Base-by-base conservation (phyloP, 805 yeast genomes). In the Candida koratica region DNA sequence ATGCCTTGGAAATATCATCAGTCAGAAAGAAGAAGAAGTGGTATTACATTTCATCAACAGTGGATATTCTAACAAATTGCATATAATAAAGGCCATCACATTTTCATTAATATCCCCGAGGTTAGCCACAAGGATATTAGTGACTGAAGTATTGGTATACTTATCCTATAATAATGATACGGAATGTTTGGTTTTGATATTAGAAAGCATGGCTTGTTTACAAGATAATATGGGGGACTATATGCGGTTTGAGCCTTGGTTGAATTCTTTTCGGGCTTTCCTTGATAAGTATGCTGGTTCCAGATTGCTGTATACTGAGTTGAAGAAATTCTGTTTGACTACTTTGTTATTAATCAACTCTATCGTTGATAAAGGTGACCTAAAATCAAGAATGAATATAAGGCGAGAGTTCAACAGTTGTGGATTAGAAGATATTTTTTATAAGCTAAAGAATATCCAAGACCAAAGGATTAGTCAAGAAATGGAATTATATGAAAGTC, bases 71-170 rank as follows among this genome's bases (percentile, higher is more conserved):
- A 55, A 61, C 36, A 61, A 56, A 28, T 36, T 49, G 3, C 63
- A 58, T 34, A 56, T 64, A n/a, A 53, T 66, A 22, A 61, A 54
- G 31, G 50, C 71, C 1, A 56, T 67, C 17, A 51, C 65, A 19
- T 54, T 48, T 29, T 67, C 71, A 4, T 56, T 67, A 19, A 48
- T 60, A 3, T 64, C 71, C 0, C 71, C 73, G 6, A 49, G 68
- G 35, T 38, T 64, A 18, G 51, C 67, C 4, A 67, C 73, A 2
- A 52, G 69, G 34, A 55, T 61, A 10, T 41, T 61, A 34, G 71
- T 64, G 6, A 61, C 71, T 1, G 71, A 67, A 44, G 60, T 67
- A 5, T 48, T 67, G 37, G 60, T 66, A n/a, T 65, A 61, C 44
- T 45, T 66, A 14, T 38, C 57, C 5, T 54, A 60, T 30, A 51